Conservation (phyloP, 495 filamentous ascomycete genomes). For the Halenospora varia region DNA sequence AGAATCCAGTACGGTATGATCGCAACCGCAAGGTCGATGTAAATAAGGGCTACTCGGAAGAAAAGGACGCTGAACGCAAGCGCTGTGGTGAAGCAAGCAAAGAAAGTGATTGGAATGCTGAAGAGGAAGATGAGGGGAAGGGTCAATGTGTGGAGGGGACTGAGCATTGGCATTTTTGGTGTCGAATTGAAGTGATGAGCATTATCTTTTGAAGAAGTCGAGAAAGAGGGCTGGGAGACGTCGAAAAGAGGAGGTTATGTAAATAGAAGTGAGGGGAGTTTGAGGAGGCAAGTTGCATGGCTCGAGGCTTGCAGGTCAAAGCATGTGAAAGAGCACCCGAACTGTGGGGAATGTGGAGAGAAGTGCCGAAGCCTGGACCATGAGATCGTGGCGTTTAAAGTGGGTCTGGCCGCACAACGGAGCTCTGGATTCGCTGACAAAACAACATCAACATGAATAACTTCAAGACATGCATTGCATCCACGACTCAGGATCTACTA, state of each 20-base stretch:
- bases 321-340: neutral
- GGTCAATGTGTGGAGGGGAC: constrained; percentile 47
- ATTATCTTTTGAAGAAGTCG: constrained; percentile 1
- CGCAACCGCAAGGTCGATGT: constrained; percentile 61
- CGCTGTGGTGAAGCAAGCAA: constrained; percentile 65
- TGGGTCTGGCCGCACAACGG: too few species aligned
- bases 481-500: too few species aligned
- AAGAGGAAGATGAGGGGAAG: constrained; percentile 58
- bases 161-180: constrained; percentile 38
- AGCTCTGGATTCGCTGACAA: too few species aligned
- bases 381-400: neutral
- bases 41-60: constrained; percentile 61
- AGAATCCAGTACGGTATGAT: constrained; percentile 56
- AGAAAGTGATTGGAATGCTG: constrained; percentile 63
- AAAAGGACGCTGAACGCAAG: constrained; percentile 62
- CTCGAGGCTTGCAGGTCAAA: too few species aligned
- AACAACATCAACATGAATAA: too few species aligned
- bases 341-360: neutral
- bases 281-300: too few species aligned
- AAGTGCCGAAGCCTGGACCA: neutral
- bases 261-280: neutral
- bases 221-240: constrained; percentile 17
- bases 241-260: neutral
- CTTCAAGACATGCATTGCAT: neutral
- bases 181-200: neutral